Evolutionary conservation across 2,329 filamentous ascomycete species (phyloP), one percentile per base, ranked within the genome.

Genomic region (Colletotrichum sp.): DNA sequence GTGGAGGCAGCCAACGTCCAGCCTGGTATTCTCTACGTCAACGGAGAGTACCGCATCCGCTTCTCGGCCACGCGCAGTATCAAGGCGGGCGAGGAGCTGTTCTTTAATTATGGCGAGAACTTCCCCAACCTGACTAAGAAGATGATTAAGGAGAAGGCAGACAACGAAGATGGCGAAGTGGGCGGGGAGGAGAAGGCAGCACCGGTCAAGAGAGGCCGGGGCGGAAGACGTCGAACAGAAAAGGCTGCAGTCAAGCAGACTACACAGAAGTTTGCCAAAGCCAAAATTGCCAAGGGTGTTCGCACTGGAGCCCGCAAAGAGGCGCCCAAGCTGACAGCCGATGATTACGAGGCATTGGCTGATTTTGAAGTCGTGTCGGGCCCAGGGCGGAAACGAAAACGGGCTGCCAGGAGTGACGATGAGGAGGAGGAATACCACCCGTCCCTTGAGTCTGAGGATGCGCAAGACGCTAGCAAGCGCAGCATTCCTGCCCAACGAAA

Each of bases 21-120:
- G 18, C 90, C 94, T 3, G 90, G 91, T 74, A 93, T 95, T 69
- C 83, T 94, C 18, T 91, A 95, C 67, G 95, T 95, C 74, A 95
- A 95, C 79, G 93, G 93, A 28, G 93, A 95, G 77, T 93, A 93
- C 79, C 91, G 95, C 16, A 95, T 97, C 81, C 94, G 92, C 60
- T 94, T 97, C 79, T 92, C 90, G 63, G 94, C 95, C 0, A 87
- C 89, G 71, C 87, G 91, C 3, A 89, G 93, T 55, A 94, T 97
- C 80, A 88, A 89, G 74, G 88, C 90, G 5, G 95, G 95, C 28
- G 93, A 95, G 76, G 95, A 97, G 83, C 85, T 98, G 1, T 94
- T 95, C 81, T 98, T 96, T 83, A 91, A 96, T 81, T 97, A 98
- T 79, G 94, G 94, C 57, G 90, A 93, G 80, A 91, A 92, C 77